Conservation (phyloP, 768 basidiomycete species). For the Heimioporus sp. region DNA sequence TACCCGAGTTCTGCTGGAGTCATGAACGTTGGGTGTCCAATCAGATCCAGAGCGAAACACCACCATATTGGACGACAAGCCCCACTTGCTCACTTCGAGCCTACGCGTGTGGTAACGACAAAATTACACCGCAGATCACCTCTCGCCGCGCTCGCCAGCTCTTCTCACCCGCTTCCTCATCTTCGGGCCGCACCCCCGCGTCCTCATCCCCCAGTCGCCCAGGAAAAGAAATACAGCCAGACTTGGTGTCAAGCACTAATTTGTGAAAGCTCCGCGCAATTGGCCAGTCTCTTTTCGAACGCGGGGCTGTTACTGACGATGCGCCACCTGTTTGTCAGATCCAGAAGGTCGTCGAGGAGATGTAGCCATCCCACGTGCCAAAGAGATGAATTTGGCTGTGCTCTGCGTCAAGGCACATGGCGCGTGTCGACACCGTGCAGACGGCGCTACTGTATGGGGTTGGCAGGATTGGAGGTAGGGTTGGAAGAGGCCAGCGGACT, state of each 20-base stretch:
- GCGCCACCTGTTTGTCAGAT: constrained; percentile 60
- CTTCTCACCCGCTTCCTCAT: constrained; percentile 17
- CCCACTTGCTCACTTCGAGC: constrained; percentile 66
- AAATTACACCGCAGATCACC: constrained; percentile 46
- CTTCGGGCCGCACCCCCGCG: constrained; percentile 26
- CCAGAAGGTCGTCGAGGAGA: constrained; percentile 80
- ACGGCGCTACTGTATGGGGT: constrained; percentile 61
- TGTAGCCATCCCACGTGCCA: constrained; percentile 76
- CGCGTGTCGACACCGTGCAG: constrained; percentile 61
- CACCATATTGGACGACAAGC: constrained; percentile 62
- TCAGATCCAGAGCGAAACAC: constrained; percentile 37
- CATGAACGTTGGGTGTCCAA: background rate
- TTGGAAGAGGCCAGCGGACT: constrained; percentile 60
- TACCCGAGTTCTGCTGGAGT: constrained; percentile 50
- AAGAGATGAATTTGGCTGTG: constrained; percentile 68
- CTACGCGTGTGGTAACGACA: constrained; percentile 54
- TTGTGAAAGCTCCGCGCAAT: constrained; percentile 75
- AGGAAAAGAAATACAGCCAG: constrained; percentile 69
- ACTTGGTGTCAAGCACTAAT: constrained; percentile 75
- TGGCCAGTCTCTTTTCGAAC: constrained; percentile 61
- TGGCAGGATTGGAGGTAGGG: constrained; percentile 52
- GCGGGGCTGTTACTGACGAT: constrained; percentile 55
- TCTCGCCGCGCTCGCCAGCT: constrained; percentile 19
- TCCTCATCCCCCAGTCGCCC: constrained; percentile 65
- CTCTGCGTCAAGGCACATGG: constrained; percentile 73